Base-by-base conservation (phyloP, 2,329 filamentous ascomycete genomes). In the Fusarium nisikadoi region DNA sequence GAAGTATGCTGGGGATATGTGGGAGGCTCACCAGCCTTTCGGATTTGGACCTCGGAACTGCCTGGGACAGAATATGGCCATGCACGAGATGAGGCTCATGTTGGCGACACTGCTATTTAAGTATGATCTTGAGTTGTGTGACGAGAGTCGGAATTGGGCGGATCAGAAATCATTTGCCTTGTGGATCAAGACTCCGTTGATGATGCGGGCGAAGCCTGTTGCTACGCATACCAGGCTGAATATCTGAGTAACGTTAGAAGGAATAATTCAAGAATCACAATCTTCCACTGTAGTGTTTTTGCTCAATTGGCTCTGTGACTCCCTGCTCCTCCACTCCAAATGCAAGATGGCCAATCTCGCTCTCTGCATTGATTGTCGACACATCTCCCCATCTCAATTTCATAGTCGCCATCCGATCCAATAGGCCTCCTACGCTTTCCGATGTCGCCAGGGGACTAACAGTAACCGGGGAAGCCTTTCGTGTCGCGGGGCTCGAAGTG, bases 51-150 rank as follows among this genome's bases (percentile, higher is more conserved):
- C 66, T 0, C 47, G 66, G 0, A 69, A 69, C 2, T 69, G 66
- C 10, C 20, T 69, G n/a, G 66, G 66, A 0, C 66, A 69, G 23
- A 69, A 65, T 0, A 69, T 69, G 65, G 66, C 66, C 1, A 42
- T 69, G 66, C 66, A 69, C 27, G 66, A 69, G n/a, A 65, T 65
- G 47, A 69, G 66, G 11, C 59, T 69, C 2, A 50, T 69, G 1
- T 3, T 69, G 9, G 59, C 59, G 0, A 64, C 38, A 7, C 20
- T 69, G 2, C 8, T 69, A 9, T 54, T 69, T 2, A 54, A 59
- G 3, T 69, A 54, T 17, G 66, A 69, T 5, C 33, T 69, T 19
- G 42, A 69, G 4, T n/a, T 69, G 4, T 59, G 53, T 19, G 33
- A 69, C 0, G 42, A 46, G 27, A 59, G 65, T 20, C 7, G 2